These are phyloP conservation scores for Solanum infundibuliforme DNA, from an alignment of 257 asterid species.

Conservation along the genomic window DNA sequence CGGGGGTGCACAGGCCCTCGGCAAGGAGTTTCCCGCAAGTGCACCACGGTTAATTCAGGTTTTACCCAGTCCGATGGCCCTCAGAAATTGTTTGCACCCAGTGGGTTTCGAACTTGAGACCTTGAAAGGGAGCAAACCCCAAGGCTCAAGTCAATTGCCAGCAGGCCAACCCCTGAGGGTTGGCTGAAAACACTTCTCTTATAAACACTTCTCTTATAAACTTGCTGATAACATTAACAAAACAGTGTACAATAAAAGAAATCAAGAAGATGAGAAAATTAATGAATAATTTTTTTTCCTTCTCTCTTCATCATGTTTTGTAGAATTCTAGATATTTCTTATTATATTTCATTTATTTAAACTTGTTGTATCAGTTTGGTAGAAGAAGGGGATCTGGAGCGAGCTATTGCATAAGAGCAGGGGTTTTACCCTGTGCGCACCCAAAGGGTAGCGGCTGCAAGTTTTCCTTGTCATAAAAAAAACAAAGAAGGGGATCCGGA, in stretches of 20 bases:
- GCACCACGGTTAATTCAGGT: no score
- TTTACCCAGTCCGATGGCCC: no score
- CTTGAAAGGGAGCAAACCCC: no score
- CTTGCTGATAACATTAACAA: not conserved
- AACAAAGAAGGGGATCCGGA: not conserved
- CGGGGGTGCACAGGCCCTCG: no score
- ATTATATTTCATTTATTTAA: not conserved
- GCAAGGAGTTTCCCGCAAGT: no score
- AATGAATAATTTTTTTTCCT: not conserved
- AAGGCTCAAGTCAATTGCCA: no score
- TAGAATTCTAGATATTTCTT: not conserved
- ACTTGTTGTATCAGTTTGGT: not conserved
- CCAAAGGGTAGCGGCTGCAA: not conserved
- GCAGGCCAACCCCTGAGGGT: no score
- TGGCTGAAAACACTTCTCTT: no score
- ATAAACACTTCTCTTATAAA: not conserved
- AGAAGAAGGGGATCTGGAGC: not conserved
- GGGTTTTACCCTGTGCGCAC: not conserved
- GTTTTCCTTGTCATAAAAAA: not conserved
- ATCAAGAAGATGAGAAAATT: not conserved
- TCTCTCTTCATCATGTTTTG: not conserved
- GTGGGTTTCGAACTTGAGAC: no score
- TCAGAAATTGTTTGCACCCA: no score
- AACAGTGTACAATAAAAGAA: not conserved
- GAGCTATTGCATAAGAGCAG: not conserved